These are phyloP conservation scores for Hansenula lynferdii DNA, from an alignment of 1,139 yeast genomes.

Conservation along the genomic window DNA sequence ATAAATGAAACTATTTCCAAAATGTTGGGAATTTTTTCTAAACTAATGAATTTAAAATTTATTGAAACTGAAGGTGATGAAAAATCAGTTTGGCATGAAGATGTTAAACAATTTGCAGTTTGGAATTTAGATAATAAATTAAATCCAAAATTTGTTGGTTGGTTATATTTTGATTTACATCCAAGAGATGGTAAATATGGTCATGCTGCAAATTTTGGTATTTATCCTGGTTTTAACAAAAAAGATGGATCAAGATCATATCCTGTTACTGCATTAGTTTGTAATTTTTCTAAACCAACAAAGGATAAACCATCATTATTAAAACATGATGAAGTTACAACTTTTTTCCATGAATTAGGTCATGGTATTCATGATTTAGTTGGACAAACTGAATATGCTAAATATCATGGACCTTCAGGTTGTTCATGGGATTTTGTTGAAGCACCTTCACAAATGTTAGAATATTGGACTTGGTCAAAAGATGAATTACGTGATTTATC, in stretches of 20 bases:
- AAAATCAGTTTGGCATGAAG: slow-evolving; percentile 64
- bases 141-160: slow-evolving; percentile 63
- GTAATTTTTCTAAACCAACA: slow-evolving; percentile 80
- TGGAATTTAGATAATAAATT: slow-evolving; percentile 52
- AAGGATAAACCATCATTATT: slow-evolving; percentile 67
- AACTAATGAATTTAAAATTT: slow-evolving; percentile 62
- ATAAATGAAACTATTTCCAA: slow-evolving; percentile 58
- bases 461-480: slow-evolving; percentile 83
- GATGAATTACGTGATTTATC: slow-evolving; percentile 55
- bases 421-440: slow-evolving; percentile 86
- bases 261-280: slow-evolving; percentile 76
- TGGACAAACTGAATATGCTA: slow-evolving; percentile 57
- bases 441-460: slow-evolving; percentile 87
- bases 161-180: slow-evolving; percentile 75
- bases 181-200: slow-evolving; percentile 86
- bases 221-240: slow-evolving; percentile 55
- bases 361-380: slow-evolving; percentile 82
- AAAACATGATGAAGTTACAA: slow-evolving; percentile 74
- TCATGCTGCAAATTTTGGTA: slow-evolving; percentile 80
- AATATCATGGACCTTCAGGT: slow-evolving; percentile 67
- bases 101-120: slow-evolving; percentile 70
- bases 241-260: slow-evolving; percentile 46
- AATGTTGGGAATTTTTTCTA: slow-evolving; percentile 69
- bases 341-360: slow-evolving; percentile 87
- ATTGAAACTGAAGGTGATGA: slow-evolving; percentile 38